Conservation (phyloP, 441 rosid species). For the Hypseocharis bilobata region DNA sequence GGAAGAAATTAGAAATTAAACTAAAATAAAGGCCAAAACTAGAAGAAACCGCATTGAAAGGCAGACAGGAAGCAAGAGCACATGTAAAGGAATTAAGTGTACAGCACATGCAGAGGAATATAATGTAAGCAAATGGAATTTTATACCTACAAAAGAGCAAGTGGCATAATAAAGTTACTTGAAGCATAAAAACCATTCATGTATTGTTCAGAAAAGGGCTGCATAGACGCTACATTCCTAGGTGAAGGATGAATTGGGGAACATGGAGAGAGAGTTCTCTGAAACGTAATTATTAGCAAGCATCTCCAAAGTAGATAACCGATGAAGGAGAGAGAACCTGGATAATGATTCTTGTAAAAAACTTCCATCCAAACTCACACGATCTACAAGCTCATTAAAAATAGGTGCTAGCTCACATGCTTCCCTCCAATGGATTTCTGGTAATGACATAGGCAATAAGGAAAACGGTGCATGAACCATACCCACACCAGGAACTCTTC, state of each 20-base stretch:
- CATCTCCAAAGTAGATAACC: background rate
- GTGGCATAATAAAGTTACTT: background rate
- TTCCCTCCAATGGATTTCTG: slow-evolving; percentile 57
- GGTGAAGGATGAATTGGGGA: background rate
- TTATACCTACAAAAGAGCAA: background rate
- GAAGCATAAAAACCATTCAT: background rate
- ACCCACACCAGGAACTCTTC: slow-evolving; percentile 79
- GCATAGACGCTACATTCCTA: background rate
- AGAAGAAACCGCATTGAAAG: background rate
- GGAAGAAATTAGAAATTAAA: background rate
- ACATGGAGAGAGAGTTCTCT: background rate
- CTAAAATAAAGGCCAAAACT: slow-evolving; percentile 3
- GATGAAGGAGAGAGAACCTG: slow-evolving; percentile 36
- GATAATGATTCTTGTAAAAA: slow-evolving; percentile 76
- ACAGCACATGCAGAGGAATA: background rate
- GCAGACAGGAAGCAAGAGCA: background rate
- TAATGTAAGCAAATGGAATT: background rate
- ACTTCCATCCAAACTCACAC: slow-evolving; percentile 81
- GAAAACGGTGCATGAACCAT: slow-evolving; percentile 85
- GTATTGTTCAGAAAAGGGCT: background rate
- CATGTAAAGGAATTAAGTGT: background rate
- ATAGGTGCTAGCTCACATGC: slow-evolving; percentile 88
- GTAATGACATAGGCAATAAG: slow-evolving; percentile 66
- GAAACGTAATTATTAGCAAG: background rate
- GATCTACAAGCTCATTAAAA: slow-evolving; percentile 86